Conservation (phyloP, 1,284 basidiomycete species). For the Quambalaria eucalypti region DNA sequence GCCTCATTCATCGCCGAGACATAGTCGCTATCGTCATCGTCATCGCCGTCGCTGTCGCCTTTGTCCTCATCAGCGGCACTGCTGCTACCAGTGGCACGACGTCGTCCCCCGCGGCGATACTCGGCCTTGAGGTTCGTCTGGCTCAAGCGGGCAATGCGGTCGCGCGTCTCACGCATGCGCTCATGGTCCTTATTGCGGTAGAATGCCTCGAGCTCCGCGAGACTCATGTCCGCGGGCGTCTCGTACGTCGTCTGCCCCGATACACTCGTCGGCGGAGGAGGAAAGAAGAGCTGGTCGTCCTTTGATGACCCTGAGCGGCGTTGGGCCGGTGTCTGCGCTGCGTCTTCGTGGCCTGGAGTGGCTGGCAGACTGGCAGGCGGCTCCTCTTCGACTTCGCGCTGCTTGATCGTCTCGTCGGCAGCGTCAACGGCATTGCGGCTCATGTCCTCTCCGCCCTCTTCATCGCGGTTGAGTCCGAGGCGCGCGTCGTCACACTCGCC, state of each 20-base stretch:
- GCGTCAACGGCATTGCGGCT: neutral
- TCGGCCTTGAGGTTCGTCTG: too few relatives aligned
- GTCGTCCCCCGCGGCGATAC: too few relatives aligned
- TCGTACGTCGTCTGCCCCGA: neutral
- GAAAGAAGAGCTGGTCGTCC: neutral
- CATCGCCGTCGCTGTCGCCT: neutral
- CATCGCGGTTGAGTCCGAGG: too few relatives aligned
- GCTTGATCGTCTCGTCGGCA: neutral
- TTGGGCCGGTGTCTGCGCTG: neutral
- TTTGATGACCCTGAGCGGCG: neutral
- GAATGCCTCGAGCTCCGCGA: conserved; percentile 4
- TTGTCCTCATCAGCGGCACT: too few relatives aligned
- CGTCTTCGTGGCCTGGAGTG: neutral
- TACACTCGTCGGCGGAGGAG: neutral
- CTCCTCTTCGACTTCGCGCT: neutral
- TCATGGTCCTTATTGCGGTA: conserved; percentile 3
- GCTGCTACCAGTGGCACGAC: too few relatives aligned
- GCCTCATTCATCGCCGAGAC: neutral
- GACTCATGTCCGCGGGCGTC: conserved; percentile 3
- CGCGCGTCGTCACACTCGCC: too few relatives aligned
- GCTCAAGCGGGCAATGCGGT: neutral
- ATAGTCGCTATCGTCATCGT: neutral
- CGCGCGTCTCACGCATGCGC: neutral
- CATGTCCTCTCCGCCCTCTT: neutral
- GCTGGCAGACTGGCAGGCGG: neutral